A percentile compares a stretch with the other conserved stretches of the same genome.
Evolutionary conservation across 225 moss, liverwort and hornwort genomes (phyloP).

Genomic region (Physcomitrellopsis africana): DNA sequence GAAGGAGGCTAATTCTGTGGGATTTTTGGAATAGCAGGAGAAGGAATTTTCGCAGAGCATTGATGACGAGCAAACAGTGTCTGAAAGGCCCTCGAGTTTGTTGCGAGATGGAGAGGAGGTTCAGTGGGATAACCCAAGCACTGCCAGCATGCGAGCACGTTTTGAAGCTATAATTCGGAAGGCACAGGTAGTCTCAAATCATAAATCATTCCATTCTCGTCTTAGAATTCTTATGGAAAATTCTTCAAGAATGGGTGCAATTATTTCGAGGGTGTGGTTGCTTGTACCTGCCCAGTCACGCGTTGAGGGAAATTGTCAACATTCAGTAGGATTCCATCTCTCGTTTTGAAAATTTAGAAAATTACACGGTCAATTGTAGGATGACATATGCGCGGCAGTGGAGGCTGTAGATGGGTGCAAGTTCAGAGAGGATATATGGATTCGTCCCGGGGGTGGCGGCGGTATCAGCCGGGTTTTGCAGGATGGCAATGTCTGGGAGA

Average conservation of each 20-base stretch:
- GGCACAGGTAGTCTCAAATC: constrained; percentile 54
- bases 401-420: constrained; percentile 86
- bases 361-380: constrained; percentile 49
- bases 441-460: constrained; percentile 95
- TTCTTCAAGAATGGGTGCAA: background rate
- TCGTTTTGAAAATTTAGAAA: constrained; percentile 19
- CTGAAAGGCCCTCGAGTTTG: constrained; percentile 78
- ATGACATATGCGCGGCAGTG: constrained; percentile 94
- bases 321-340: background rate
- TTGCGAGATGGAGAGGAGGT: constrained; percentile 77
- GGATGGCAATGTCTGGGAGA: constrained; percentile 93
- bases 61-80: constrained; percentile 82
- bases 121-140: constrained; percentile 58
- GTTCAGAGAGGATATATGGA: constrained; percentile 97
- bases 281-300: background rate
- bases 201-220: constrained; percentile 27
- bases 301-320: background rate
- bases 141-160: constrained; percentile 77
- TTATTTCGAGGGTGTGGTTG: constrained; percentile 2
- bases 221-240: background rate
- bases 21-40: constrained; percentile 40
- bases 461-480: constrained; percentile 97
- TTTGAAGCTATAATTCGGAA: constrained; percentile 85
- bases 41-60: constrained; percentile 55
- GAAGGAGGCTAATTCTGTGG: constrained; percentile 23